phyloP scores from a whole-genome alignment of 495 filamentous ascomycete species.

The Penicillium dipodomyicola region DNA sequence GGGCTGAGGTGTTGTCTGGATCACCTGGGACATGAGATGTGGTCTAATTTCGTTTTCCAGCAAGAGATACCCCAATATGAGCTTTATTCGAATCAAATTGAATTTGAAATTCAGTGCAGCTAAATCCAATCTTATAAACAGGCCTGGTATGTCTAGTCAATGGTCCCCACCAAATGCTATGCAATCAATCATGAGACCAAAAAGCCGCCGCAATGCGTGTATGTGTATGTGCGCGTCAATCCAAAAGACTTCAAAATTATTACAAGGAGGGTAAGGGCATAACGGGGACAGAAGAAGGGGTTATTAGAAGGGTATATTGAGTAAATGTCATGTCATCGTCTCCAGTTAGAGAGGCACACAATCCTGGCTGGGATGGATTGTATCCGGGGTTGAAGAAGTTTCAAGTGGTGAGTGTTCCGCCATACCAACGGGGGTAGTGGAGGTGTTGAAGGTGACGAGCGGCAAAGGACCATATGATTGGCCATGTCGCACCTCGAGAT shows the following conservation, averaged over 20 bases:
- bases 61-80: conserved; percentile 19
- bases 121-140: not conserved
- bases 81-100: not conserved
- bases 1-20: conserved; percentile 3
- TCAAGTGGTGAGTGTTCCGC: conserved; percentile 9
- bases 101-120: conserved; percentile 2
- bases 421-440: conserved; percentile 29
- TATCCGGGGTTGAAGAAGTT: conserved; percentile 4
- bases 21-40: not conserved
- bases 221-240: conserved; percentile 19
- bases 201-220: conserved; percentile 27
- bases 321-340: conserved; percentile 7
- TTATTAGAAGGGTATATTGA: conserved; percentile 20
- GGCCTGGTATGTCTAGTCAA: conserved; percentile 27
- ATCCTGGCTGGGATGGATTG: conserved; percentile 3
- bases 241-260: conserved; percentile 22
- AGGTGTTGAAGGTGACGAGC: conserved; percentile 36
- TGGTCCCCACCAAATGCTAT: conserved; percentile 28
- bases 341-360: not conserved
- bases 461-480: conserved; percentile 50
- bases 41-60: not conserved
- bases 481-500: conserved; percentile 52
- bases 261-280: conserved; percentile 30
- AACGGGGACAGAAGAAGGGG: conserved; percentile 18
- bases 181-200: conserved; percentile 27